Evolutionary conservation across 768 basidiomycete species (phyloP), one percentile per base, ranked within the genome.

Genomic region (Xanthoconium purpureum): DNA sequence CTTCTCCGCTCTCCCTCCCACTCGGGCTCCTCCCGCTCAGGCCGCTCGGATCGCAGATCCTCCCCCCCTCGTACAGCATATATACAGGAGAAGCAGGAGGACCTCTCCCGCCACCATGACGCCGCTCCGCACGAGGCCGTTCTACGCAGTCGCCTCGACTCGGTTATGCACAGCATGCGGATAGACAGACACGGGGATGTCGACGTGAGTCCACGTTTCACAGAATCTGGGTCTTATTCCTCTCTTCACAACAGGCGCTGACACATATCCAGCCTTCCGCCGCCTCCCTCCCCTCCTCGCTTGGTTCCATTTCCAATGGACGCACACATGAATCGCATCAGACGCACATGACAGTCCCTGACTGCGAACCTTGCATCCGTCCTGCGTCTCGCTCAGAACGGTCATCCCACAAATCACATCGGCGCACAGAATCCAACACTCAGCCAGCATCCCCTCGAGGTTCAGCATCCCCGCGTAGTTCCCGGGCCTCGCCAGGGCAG

Each of bases 71-170:
- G 44, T n/a, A 17, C 56, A 17, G 45, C 55, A 44, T 42, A 52
- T 14, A 30, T 47, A 3, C 58, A 55, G 32, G 70, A 71, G 47
- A 58, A 66, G 38, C 58, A 58, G 46, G 55, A 63, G 52, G 60
- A 66, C 8, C 49, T 59, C 12, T 63, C 52, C 6, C 64, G 60
- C 57, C 58, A 64, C 54, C 63, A 66, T 37, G 71, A 71, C 24
- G 56, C 77, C 50, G 62, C 77, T 15, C 82, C 80, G 1, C 83
- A 81, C 51, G 81, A 79, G 62, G 80, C 79, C 43, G 84, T 80
- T 24, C 73, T 84, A 28, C 75, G 79, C 9, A 78, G 74, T 47
- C 74, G 80, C 12, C 69, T 84, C 17, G 84, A 85, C 70, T 68
- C 78, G 2, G 82, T 83, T 45, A 64, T 85, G n/a, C 67, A 70